Evolutionary conservation across 2,329 filamentous ascomycete genomes (phyloP).

Genomic region (Colletotrichum aenigma): DNA sequence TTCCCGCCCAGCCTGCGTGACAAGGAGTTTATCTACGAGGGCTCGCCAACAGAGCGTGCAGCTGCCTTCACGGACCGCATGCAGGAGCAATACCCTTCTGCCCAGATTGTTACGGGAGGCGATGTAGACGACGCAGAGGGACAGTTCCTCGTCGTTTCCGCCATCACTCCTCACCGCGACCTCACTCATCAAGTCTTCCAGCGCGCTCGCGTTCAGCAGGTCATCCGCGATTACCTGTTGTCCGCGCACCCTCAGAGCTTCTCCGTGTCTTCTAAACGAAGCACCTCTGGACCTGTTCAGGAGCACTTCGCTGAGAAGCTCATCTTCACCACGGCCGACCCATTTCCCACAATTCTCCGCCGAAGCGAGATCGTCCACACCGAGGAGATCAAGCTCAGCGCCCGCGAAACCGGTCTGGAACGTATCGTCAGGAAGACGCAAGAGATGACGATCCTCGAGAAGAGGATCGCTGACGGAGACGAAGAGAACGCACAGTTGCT

Average conservation of each 20-base stretch:
- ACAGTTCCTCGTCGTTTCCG: conserved; percentile 84
- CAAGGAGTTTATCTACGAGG: conserved; percentile 93
- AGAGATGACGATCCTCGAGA: conserved; percentile 79
- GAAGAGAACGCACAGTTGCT: conserved; percentile 71
- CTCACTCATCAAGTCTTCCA: conserved; percentile 85
- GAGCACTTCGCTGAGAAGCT: conserved; percentile 85
- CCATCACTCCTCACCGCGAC: conserved; percentile 83
- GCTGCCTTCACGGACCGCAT: conserved; percentile 88
- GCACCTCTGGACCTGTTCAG: conserved; percentile 69
- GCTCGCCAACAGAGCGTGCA: conserved; percentile 75
- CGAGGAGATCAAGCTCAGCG: conserved; percentile 69
- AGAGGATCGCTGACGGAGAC: conserved; percentile 74
- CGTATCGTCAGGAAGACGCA: conserved; percentile 89
- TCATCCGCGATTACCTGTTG: conserved; percentile 85
- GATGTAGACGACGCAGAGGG: conserved; percentile 83
- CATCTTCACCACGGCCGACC: conserved; percentile 80
- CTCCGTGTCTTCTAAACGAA: conserved; percentile 75
- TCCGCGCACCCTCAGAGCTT: conserved; percentile 80
- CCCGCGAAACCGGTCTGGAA: conserved; percentile 88
- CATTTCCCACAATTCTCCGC: conserved; percentile 89
- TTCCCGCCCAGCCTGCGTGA: conserved; percentile 83
- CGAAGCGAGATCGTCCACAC: conserved; percentile 81
- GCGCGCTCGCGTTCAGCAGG: conserved; percentile 80
- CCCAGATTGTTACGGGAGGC: conserved; percentile 76
- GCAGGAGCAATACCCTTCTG: conserved; percentile 87